phyloP scores from a whole-genome alignment of 768 basidiomycete genomes.

The Heimioporus sp. region DNA sequence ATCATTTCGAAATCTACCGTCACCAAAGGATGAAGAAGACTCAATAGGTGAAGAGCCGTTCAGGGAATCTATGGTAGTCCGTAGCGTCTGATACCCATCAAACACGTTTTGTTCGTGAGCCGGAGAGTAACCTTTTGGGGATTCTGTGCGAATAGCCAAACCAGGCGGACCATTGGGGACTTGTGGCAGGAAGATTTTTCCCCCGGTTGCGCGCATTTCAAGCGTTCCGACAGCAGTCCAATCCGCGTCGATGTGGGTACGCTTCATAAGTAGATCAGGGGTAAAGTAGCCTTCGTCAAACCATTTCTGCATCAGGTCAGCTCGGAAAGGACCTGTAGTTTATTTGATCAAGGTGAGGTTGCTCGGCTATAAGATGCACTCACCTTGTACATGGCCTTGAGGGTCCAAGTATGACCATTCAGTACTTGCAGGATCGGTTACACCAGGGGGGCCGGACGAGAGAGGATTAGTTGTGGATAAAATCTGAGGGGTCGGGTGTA shows the following conservation, averaged over 20 bases:
- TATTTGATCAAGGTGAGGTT: constrained; percentile 1
- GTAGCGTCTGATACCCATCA: constrained; percentile 56
- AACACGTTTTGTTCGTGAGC: constrained; percentile 37
- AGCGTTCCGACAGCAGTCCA: constrained; percentile 68
- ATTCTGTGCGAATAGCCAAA: constrained; percentile 46
- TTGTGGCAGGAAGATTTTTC: constrained; percentile 64
- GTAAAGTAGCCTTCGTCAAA: constrained; percentile 87
- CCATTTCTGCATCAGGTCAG: constrained; percentile 93
- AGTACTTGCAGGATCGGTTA: constrained; percentile 54
- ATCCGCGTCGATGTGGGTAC: constrained; percentile 63
- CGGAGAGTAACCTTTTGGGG: constrained; percentile 44
- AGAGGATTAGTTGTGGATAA: constrained; percentile 11
- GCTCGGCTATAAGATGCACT: constrained; percentile 5
- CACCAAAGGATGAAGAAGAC: constrained; percentile 70
- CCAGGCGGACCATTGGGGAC: constrained; percentile 51
- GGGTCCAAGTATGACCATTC: constrained; percentile 96
- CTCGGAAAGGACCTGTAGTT: constrained; percentile 78
- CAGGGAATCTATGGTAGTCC: constrained; percentile 64
- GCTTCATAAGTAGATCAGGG: constrained; percentile 79
- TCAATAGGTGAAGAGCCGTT: constrained; percentile 56
- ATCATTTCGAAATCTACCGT: constrained; percentile 57
- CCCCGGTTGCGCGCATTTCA: constrained; percentile 47
- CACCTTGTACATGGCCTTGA: constrained; percentile 89
- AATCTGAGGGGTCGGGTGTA: constrained; percentile 4
- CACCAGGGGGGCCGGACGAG: constrained; percentile 39